Evolutionary conservation across 2,329 filamentous ascomycete genomes (phyloP), one percentile per base, ranked within the genome.

Genomic region (Corinectria fuckeliana): DNA sequence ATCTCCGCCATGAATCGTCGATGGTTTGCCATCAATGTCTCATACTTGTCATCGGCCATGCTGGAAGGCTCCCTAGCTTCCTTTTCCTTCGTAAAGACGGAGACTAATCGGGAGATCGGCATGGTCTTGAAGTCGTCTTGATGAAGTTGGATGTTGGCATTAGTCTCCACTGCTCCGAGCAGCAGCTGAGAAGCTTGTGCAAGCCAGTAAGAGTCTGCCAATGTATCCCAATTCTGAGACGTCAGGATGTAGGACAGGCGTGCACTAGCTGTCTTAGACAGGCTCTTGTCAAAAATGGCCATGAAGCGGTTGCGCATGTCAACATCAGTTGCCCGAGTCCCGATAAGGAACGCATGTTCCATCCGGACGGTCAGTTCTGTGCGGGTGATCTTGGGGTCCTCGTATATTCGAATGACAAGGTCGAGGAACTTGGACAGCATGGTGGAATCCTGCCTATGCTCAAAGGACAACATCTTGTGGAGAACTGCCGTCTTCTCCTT

Each of bases 401-500:
- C 96, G 74, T 99, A 99, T 60, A 99, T 97, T 48, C 93, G 89
- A 68, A 99, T 96, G 23, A 99, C 95, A 23, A 99, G 86, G 65
- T 98, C 91, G 58, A 99, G 82, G 79, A 98, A 99, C 72, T 94
- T 94, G 67, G 90, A 93, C 57, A 99, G 82, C 79, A 99, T 89
- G 0, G 90, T 92, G 28, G 89, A 86, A 72, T 98, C 94, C 25
- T 85, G 79, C 36, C 95, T 86, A 57, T 91, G 88, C 76, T 99
- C 95, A 68, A 99, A 99, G 0, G 93, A 89, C 14, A 98, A 81
- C 95, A 99, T 99, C 79, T 99, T 99, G 70, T 96, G 93, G n/a
- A 99, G 80, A 1, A 99, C 95, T 1, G 96, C 96, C 0, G 94
- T 98, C 81, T 99, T 99, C 77, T 99, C 96, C 76, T 99, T 99